Evolutionary conservation across 2,329 filamentous ascomycete species (phyloP).

Genomic region (Diplodia sapinea): DNA sequence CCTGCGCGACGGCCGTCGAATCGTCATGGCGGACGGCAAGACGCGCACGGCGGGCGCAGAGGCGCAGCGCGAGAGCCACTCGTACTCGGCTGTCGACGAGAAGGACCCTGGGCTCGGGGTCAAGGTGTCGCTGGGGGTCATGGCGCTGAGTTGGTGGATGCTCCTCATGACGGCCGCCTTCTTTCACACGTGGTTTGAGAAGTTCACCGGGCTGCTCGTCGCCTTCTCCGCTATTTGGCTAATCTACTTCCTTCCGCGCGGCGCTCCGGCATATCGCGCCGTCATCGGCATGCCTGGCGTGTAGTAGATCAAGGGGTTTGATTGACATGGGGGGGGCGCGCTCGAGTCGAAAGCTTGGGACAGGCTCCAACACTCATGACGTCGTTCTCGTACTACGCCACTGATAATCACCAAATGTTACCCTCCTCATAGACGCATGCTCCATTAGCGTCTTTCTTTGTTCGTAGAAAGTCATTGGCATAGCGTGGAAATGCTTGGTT

Average conservation of each 20-base stretch:
- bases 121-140: constrained; percentile 62
- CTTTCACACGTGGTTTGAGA: constrained; percentile 99
- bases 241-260: constrained; percentile 57
- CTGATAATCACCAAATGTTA: neutral
- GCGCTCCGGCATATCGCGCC: constrained; percentile 49
- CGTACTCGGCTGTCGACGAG: constrained; percentile 35
- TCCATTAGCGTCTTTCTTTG: constrained; percentile 8
- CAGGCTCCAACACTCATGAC: constrained; percentile 11
- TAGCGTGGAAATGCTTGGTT: constrained; percentile 9
- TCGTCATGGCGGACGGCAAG: constrained; percentile 70
- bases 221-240: constrained; percentile 53
- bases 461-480: constrained; percentile 6
- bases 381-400: constrained; percentile 22
- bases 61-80: constrained; percentile 42
- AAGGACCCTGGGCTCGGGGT: constrained; percentile 57
- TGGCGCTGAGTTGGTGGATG: constrained; percentile 88
- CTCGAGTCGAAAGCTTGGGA: constrained; percentile 28
- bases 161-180: constrained; percentile 97
- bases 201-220: constrained; percentile 64
- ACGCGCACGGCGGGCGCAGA: constrained; percentile 55
- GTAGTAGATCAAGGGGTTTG: constrained; percentile 35
- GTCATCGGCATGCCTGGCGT: constrained; percentile 56
- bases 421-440: constrained; percentile 17
- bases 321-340: neutral
- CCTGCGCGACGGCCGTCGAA: constrained; percentile 65